These are phyloP conservation scores for Articulospora tetracladia DNA, from an alignment of 495 filamentous ascomycete genomes.

Conservation along the genomic window DNA sequence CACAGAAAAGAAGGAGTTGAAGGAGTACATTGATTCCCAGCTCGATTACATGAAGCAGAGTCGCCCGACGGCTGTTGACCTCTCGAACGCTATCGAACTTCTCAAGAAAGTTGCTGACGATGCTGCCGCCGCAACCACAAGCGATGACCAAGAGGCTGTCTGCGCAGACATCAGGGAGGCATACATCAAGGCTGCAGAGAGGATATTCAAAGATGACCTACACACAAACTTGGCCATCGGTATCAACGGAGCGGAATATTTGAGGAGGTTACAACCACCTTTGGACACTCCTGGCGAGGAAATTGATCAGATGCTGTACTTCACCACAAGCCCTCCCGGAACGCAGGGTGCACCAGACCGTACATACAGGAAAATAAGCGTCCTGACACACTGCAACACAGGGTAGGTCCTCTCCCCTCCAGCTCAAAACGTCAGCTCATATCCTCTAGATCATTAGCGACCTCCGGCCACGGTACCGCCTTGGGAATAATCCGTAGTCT, in stretches of 20 bases:
- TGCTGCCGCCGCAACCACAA: constrained; percentile 30
- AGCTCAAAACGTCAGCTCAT: constrained; percentile 12
- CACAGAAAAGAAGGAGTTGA: constrained; percentile 49
- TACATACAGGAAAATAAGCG: constrained; percentile 50
- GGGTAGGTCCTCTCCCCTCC: constrained; percentile 49
- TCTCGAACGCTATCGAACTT: constrained; percentile 81
- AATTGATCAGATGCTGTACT: constrained; percentile 33
- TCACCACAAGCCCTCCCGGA: constrained; percentile 27
- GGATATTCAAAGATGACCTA: constrained; percentile 84
- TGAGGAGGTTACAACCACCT: constrained; percentile 44
- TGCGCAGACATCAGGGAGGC: constrained; percentile 48
- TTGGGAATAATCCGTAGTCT: constrained; percentile 91
- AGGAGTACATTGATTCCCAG: constrained; percentile 63
- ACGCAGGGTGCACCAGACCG: constrained; percentile 25
- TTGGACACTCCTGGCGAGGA: constrained; percentile 20
- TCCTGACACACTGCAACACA: constrained; percentile 96
- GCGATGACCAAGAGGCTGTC: constrained; percentile 13
- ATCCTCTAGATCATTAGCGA: constrained; percentile 72
- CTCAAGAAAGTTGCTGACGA: constrained; percentile 56
- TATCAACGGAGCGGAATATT: constrained; percentile 77
- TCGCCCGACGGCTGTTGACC: constrained; percentile 90
- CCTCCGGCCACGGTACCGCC: constrained; percentile 93
- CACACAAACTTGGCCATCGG: constrained; percentile 84
- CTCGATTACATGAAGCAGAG: constrained; percentile 82
- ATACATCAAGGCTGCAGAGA: constrained; percentile 76